These are phyloP conservation scores for Vachellia pachyceras DNA, from an alignment of 306 rosid species.

Conservation along the genomic window DNA sequence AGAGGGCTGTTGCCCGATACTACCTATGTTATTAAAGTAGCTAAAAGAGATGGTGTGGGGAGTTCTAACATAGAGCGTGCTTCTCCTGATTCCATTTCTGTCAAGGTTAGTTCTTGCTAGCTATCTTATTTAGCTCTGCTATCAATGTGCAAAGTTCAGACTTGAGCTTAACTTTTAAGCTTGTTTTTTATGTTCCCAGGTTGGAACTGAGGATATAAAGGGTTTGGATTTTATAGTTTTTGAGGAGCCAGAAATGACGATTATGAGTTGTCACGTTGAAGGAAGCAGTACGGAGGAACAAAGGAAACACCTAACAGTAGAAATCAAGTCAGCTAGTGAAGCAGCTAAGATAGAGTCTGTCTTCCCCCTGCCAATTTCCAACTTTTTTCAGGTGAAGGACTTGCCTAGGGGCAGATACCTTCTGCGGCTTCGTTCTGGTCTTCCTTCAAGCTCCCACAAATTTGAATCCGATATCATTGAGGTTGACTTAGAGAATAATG, in stretches of 20 bases:
- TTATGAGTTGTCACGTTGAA: slow-evolving; percentile 90
- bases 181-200: slow-evolving; percentile 56
- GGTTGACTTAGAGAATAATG: slow-evolving; percentile 76
- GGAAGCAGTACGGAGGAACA: slow-evolving; percentile 80
- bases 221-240: slow-evolving; percentile 90
- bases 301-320: slow-evolving; percentile 72
- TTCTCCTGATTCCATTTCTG: slow-evolving; percentile 72
- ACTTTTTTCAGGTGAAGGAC: slow-evolving; percentile 94
- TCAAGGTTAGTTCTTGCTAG: slow-evolving; percentile 61
- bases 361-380: slow-evolving; percentile 88
- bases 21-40: slow-evolving; percentile 72
- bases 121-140: slow-evolving; percentile 35
- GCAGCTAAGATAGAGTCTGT: slow-evolving; percentile 62
- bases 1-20: slow-evolving; percentile 96
- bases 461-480: slow-evolving; percentile 87
- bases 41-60: slow-evolving; percentile 62
- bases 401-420: slow-evolving; percentile 84
- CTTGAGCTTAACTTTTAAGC: slow-evolving; percentile 31
- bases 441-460: slow-evolving; percentile 66
- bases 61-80: slow-evolving; percentile 83
- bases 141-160: slow-evolving; percentile 25
- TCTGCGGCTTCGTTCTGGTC: slow-evolving; percentile 76
- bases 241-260: slow-evolving; percentile 93
- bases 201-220: slow-evolving; percentile 76
- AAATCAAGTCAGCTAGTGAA: slow-evolving; percentile 85